These are phyloP conservation scores for Neurospora africana DNA, from an alignment of 495 filamentous ascomycete species.

Conservation along the genomic window DNA sequence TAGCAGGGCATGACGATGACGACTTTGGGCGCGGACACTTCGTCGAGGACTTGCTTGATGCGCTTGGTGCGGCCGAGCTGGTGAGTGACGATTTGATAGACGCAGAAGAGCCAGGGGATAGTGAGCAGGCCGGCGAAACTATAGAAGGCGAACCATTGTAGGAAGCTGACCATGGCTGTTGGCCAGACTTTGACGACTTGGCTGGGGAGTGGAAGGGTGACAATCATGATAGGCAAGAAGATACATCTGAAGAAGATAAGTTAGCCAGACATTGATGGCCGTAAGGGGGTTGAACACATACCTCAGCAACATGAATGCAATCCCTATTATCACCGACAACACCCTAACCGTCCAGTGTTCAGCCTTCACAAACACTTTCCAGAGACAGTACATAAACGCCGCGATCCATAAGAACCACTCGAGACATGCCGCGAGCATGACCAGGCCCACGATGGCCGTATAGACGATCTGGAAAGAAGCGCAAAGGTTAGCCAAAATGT, in stretches of 20 bases:
- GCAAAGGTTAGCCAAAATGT: too few relatives aligned
- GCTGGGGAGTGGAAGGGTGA: conserved; percentile 77
- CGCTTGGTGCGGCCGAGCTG: conserved; percentile 69
- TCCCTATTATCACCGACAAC: conserved; percentile 63
- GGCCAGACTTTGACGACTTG: conserved; percentile 65
- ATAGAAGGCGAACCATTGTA: conserved; percentile 97
- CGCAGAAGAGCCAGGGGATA: conserved; percentile 86
- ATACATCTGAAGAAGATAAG: conserved; percentile 46
- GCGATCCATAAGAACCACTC: conserved; percentile 94
- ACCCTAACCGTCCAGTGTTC: conserved; percentile 73
- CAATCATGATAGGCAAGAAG: conserved; percentile 89
- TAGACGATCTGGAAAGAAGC: conserved; percentile 45
- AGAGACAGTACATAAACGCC: conserved; percentile 84
- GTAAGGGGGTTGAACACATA: conserved; percentile 28
- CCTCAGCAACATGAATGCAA: conserved; percentile 66
- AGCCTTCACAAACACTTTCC: conserved; percentile 83
- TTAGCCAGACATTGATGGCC: not conserved
- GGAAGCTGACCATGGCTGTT: conserved; percentile 45
- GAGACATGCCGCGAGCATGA: conserved; percentile 76
- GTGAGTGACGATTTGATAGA: conserved; percentile 81
- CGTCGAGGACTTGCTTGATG: conserved; percentile 77
- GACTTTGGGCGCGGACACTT: conserved; percentile 80
- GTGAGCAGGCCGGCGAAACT: conserved; percentile 78
- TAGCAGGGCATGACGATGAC: conserved; percentile 98
- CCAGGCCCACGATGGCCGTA: conserved; percentile 65